phyloP scores from a whole-genome alignment of 2,329 filamentous ascomycete species.

The Capronia epimyces region DNA sequence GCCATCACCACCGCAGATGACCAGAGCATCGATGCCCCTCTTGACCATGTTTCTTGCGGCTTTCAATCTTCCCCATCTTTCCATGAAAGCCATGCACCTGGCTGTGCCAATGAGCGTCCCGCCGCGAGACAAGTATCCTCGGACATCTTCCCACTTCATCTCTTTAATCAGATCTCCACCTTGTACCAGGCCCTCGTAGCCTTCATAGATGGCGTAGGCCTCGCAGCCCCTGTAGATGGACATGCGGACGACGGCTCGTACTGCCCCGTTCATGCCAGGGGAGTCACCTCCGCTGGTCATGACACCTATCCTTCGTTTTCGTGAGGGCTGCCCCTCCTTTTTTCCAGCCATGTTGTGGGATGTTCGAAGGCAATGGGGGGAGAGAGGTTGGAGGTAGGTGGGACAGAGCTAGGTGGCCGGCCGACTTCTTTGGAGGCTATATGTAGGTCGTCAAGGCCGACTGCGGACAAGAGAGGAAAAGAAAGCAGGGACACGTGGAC shows the following conservation, averaged over 20 bases:
- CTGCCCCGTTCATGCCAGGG: slow-evolving; percentile 88
- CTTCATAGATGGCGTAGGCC: slow-evolving; percentile 78
- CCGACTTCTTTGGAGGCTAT: not conserved
- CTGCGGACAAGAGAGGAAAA: not conserved
- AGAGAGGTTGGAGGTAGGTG: not conserved
- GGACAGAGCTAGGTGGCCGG: not conserved
- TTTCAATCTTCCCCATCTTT: slow-evolving; percentile 72
- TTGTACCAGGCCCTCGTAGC: slow-evolving; percentile 89
- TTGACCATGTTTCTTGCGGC: slow-evolving; percentile 93
- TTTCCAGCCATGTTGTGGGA: slow-evolving; percentile 29
- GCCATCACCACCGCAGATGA: slow-evolving; percentile 96
- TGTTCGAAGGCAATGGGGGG: not conserved
- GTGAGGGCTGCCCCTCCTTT: slow-evolving; percentile 31
- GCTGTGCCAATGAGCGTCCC: slow-evolving; percentile 95
- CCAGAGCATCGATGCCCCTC: slow-evolving; percentile 87
- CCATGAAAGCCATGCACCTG: slow-evolving; percentile 84
- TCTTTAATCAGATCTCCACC: slow-evolving; percentile 82
- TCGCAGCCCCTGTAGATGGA: slow-evolving; percentile 78
- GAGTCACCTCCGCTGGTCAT: slow-evolving; percentile 95
- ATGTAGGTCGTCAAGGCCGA: not conserved
- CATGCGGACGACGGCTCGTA: slow-evolving; percentile 86
- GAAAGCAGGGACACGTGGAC: not conserved
- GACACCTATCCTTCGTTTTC: slow-evolving; percentile 68
- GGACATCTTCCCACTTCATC: slow-evolving; percentile 89
- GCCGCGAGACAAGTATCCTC: slow-evolving; percentile 88